Evolutionary conservation across 2,329 filamentous ascomycete genomes (phyloP), one percentile per base, ranked within the genome.

Genomic region (Cytospora mali): DNA sequence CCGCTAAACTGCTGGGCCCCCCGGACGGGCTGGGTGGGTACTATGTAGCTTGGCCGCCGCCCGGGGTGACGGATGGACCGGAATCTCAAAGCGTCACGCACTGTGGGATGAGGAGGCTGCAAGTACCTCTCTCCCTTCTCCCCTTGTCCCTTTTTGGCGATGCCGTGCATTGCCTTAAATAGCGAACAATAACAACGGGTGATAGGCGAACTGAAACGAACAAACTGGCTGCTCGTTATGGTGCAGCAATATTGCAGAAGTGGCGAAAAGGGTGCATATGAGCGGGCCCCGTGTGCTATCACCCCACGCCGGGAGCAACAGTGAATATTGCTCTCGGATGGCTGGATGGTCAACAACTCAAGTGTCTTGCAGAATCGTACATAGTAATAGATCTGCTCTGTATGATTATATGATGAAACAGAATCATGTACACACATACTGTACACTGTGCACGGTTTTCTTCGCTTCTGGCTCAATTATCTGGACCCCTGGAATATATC

Each of bases 11-110:
- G 6, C 25, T 51, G 49, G 25, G 49, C 29, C 48, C 52, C 29
- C 23, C 27, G 18, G 28, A 23, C 29, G 42, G 28, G 39, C 39
- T 27, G 42, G 21, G 18, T 29, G 5, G 28, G 25, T 51, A 27
- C 57, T 35, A 49, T 25, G 48, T n/a, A 50, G 57, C 57, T 33
- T 28, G 27, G 35, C 54, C 39, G 35, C 46, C 35, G 50, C 23
- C 27, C 21, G 50, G 58, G 50, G 33, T 42, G 58, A 29, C 58
- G 50, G 58, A 60, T 53, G 27, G 35, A 18, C 50, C 50, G 50
- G 57, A 23, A 48, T 4, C n/a, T n/a, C 27, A 51, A 16, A 46
- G 21, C 33, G n/a, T n/a, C n/a, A n/a, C 57, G 28, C 58, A 60
- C 58, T 60, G 57, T 59, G 49, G 39, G 28, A 29, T 52, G 49